Conservation (phyloP, 495 filamentous ascomycete genomes). For the Oidiodendron maius region DNA sequence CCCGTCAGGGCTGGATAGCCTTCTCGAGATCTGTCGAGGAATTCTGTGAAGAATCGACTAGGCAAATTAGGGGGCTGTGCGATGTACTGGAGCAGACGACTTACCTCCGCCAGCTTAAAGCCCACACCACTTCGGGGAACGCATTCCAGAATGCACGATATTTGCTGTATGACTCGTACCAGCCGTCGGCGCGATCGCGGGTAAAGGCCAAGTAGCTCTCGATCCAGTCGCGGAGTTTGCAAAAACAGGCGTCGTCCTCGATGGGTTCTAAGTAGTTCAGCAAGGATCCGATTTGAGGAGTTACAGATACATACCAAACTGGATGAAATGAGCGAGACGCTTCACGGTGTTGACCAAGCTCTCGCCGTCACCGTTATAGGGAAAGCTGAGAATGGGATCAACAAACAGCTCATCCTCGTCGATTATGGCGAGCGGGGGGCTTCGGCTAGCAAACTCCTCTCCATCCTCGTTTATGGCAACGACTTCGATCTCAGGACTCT, state of each 20-base stretch:
- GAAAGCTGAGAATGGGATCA: slow-evolving; percentile 35
- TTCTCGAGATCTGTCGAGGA: slow-evolving; percentile 8
- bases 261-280: slow-evolving; percentile 25
- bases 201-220: slow-evolving; percentile 31
- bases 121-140: slow-evolving; percentile 24
- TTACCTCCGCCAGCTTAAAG: slow-evolving; percentile 20
- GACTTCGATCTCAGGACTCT: slow-evolving; percentile 27
- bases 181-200: slow-evolving; percentile 15
- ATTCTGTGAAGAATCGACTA: slow-evolving; percentile 23
- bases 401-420: slow-evolving; percentile 27
- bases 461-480: slow-evolving; percentile 15
- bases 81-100: neutral
- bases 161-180: slow-evolving; percentile 30
- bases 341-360: slow-evolving; percentile 8
- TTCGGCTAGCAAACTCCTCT: slow-evolving; percentile 8
- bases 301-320: slow-evolving; percentile 16
- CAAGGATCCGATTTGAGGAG: neutral
- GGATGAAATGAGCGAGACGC: slow-evolving; percentile 13
- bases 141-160: slow-evolving; percentile 32
- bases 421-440: slow-evolving; percentile 19
- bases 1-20: slow-evolving; percentile 15
- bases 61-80: slow-evolving; percentile 1
- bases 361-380: slow-evolving; percentile 7
- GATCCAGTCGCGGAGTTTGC: slow-evolving; percentile 36
- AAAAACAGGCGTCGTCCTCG: slow-evolving; percentile 33